phyloP scores from a whole-genome alignment of 1,284 basidiomycete genomes.

The Kwoniella shivajii region DNA sequence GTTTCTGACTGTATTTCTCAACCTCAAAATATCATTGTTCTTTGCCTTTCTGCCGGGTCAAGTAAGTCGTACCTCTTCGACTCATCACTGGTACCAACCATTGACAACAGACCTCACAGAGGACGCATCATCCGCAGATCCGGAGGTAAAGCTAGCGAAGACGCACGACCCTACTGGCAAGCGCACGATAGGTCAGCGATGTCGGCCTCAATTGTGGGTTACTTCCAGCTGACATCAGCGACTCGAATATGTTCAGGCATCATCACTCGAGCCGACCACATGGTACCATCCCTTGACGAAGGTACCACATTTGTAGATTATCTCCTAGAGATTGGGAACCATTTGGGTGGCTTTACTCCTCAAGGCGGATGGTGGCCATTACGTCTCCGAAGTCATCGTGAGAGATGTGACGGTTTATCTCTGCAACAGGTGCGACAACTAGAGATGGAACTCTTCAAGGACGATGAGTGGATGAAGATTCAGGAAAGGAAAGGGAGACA shows the following conservation, averaged over 20 bases:
- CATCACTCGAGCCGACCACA: slow-evolving; percentile 32
- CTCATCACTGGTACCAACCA: neutral
- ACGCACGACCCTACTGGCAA: slow-evolving; percentile 18
- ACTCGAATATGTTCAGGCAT: slow-evolving; percentile 11
- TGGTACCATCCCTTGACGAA: slow-evolving; percentile 3
- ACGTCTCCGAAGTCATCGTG: slow-evolving; percentile 4
- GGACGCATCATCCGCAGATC: slow-evolving; percentile 11
- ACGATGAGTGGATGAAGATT: slow-evolving; percentile 16
- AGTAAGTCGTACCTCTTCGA: slow-evolving; percentile 11
- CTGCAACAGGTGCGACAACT: neutral
- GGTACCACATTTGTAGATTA: slow-evolving; percentile 12
- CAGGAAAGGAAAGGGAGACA: neutral
- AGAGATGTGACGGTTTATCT: slow-evolving; percentile 3
- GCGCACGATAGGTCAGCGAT: slow-evolving; percentile 22
- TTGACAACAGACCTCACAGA: slow-evolving; percentile 8
- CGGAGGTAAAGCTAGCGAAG: slow-evolving; percentile 13
- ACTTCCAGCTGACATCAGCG: neutral
- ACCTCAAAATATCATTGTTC: slow-evolving; percentile 24
- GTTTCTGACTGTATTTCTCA: slow-evolving; percentile 21
- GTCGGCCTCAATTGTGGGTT: neutral
- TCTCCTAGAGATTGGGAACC: neutral
- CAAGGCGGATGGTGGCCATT: slow-evolving; percentile 19
- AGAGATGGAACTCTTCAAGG: slow-evolving; percentile 15
- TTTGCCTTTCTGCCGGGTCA: slow-evolving; percentile 26
- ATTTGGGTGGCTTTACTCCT: slow-evolving; percentile 10